Percentiles rank a stretch among this genome's conserved stretches.
Evolutionary conservation across 2,329 filamentous ascomycete genomes (phyloP).

Genomic region (Fusarium pseudograminearum): DNA sequence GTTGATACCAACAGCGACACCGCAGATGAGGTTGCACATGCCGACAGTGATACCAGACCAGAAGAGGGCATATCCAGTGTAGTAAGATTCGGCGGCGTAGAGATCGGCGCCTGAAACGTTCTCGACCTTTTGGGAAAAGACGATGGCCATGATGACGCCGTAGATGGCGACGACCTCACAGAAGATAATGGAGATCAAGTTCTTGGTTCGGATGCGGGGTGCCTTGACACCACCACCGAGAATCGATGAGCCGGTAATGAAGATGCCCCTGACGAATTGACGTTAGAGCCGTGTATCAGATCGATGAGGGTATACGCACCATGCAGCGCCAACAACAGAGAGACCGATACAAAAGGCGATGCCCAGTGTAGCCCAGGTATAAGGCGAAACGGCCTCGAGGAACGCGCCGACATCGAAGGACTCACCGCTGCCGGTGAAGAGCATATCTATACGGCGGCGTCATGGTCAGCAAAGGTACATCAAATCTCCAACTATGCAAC

Average conservation of each 20-base stretch:
- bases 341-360: constrained; percentile 95
- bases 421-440: constrained; percentile 97
- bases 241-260: constrained; percentile 98
- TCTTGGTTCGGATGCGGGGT: constrained; percentile 98
- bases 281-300: constrained; percentile 35
- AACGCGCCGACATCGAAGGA: constrained; percentile 97
- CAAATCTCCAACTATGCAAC: constrained; percentile 11
- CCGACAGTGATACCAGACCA: constrained; percentile 96
- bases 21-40: constrained; percentile 94
- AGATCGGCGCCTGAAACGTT: constrained; percentile 72
- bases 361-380: constrained; percentile 90
- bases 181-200: constrained; percentile 99
- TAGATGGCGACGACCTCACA: constrained; percentile 99
- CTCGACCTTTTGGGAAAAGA: constrained; percentile 91
- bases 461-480: constrained; percentile 32
- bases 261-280: constrained; percentile 81
- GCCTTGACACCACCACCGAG: constrained; percentile 96
- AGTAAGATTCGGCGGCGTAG: constrained; percentile 84
- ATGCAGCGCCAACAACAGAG: constrained; percentile 96
- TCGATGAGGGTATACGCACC: constrained; percentile 67
- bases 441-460: constrained; percentile 79
- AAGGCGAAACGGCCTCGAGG: constrained; percentile 92
- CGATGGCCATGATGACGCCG: constrained; percentile 99
- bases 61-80: constrained; percentile 95
- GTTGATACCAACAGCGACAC: constrained; percentile 97